A percentile compares a stretch with the other conserved stretches of the same genome.
Conservation (phyloP, 495 filamentous ascomycete genomes). For the Polyplosphaeria fusca region DNA sequence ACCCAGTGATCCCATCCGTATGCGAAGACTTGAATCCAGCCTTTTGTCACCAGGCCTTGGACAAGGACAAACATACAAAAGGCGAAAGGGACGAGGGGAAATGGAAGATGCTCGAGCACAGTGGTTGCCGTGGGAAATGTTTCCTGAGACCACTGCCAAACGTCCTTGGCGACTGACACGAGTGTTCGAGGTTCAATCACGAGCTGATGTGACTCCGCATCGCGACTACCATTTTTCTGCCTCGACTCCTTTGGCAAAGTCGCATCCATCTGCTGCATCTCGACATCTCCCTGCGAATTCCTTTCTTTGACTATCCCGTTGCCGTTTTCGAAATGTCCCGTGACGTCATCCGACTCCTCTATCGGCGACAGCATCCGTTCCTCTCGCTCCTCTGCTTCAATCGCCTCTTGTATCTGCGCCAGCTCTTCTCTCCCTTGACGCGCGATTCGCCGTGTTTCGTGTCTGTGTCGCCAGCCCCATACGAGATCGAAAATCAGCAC, state of each 20-base stretch:
- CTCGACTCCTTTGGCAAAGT: not conserved
- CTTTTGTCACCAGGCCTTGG: slow-evolving; percentile 62
- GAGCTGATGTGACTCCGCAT: not conserved
- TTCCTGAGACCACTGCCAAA: slow-evolving; percentile 56
- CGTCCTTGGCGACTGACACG: slow-evolving; percentile 44
- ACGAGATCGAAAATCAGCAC: slow-evolving; percentile 8
- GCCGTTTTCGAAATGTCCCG: not conserved
- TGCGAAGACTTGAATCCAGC: slow-evolving; percentile 65
- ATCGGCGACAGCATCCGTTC: not conserved
- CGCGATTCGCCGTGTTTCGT: slow-evolving; percentile 59
- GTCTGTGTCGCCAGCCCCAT: slow-evolving; percentile 39
- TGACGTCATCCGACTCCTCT: not conserved
- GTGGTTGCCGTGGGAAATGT: slow-evolving; percentile 64
- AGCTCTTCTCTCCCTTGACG: slow-evolving; percentile 49
- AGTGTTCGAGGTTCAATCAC: slow-evolving; percentile 40
- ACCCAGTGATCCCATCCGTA: slow-evolving; percentile 69
- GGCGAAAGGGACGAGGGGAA: slow-evolving; percentile 61
- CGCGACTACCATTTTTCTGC: not conserved
- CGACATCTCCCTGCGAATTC: not conserved
- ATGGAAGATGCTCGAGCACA: slow-evolving; percentile 58
- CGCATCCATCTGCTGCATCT: not conserved
- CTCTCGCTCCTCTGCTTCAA: not conserved
- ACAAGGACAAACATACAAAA: slow-evolving; percentile 68
- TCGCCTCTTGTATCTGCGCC: slow-evolving; percentile 12
- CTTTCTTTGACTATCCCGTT: not conserved